A percentile compares a stretch with the other conserved stretches of the same genome.
Evolutionary conservation across 768 basidiomycete genomes (phyloP).

Genomic region (Leccinum aurantiacum): DNA sequence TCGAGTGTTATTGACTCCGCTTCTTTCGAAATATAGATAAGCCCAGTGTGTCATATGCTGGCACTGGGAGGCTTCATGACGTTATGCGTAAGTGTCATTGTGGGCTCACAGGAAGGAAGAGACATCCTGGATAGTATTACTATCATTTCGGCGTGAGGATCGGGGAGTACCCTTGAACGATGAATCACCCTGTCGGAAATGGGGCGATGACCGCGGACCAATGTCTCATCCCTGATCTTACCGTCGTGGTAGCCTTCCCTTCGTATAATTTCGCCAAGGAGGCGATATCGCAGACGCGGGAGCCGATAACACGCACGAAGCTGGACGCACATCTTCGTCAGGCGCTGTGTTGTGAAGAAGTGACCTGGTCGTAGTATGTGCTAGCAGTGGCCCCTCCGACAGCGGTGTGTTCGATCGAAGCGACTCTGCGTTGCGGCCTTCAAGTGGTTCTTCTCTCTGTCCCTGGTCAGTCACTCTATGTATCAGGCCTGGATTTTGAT

Average conservation of each 20-base stretch:
- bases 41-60: background rate
- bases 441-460: background rate
- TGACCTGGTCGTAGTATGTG: background rate
- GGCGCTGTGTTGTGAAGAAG: background rate
- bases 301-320: background rate
- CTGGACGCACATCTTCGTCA: background rate
- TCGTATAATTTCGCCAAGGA: background rate
- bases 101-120: background rate
- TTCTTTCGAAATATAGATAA: conserved; percentile 10
- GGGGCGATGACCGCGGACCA: conserved; percentile 17
- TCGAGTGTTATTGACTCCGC: background rate
- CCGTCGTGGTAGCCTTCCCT: background rate
- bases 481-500: background rate
- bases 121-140: background rate
- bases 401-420: background rate
- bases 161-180: conserved; percentile 13
- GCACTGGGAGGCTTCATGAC: background rate
- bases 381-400: background rate
- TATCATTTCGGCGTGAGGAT: conserved; percentile 17
- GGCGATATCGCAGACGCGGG: background rate
- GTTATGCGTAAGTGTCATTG: conserved; percentile 8
- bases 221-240: background rate
- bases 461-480: background rate
- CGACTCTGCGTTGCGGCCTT: background rate
- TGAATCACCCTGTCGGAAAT: conserved; percentile 6